Evolutionary conservation across 768 basidiomycete species (phyloP), one percentile per base, ranked within the genome.

Genomic region (Asterophora parasitica): DNA sequence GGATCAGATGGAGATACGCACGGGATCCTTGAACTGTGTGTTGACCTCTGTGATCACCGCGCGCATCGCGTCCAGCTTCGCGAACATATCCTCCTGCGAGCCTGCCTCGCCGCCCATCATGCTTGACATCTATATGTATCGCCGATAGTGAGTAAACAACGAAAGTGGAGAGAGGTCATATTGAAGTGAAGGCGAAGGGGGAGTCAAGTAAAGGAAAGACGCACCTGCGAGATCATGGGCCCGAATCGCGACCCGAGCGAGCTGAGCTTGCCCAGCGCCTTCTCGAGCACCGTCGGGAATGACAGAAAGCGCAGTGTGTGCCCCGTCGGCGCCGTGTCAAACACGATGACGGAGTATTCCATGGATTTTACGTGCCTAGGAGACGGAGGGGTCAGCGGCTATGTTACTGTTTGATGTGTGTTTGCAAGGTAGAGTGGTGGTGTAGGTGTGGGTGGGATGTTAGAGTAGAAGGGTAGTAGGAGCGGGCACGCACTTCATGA

Each of bases 291-390:
- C 15, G 85, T 88, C 0, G 96, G 96, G 79, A 99, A 99, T n/a
- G 93, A 96, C 34, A 99, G 74, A 75, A 99, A 99, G 35, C 96
- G 92, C 5, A 98, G 79, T 0, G 96, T 99, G 69, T 99, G 96
- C 0, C 96, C 96, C 3, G 96, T 99, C 2, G 96, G 96, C 30
- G 96, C 96, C 1, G 96, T 99, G 63, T 99, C 96, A 63, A 99
- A 99, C 30, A 99, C 94, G 63, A 99, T 98, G 50, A 96, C 94
- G n/a, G 92, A 95, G 75, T 94, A 99, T 69, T 97, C 85, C 94
- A 99, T 98, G 15, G 95, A 97, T 69, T 99, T 97, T 68, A 99
- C 96, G 66, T 99, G 95, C 65, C 94, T 97, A 46, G 7, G n/a
- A n/a, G n/a, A n/a, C n/a, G n/a, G n/a, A n/a, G n/a, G n/a, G n/a